Base-by-base conservation (phyloP, 2,329 filamentous ascomycete species). In the Pseudocercospora ulei region DNA sequence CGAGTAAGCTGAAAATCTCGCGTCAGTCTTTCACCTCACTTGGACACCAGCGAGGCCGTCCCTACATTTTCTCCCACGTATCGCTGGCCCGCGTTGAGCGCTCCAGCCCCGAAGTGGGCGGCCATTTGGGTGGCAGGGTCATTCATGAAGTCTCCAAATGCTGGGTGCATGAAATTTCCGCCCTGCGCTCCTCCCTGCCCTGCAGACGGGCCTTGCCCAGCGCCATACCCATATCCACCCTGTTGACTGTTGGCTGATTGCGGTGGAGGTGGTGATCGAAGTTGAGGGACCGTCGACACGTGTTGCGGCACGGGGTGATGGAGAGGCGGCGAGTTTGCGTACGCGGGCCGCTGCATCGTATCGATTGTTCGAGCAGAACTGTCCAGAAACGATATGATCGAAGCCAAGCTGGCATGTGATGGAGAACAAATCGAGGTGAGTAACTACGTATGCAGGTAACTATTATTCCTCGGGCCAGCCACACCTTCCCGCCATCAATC, bases 271-370 rank as follows among this genome's bases (percentile, higher is more conserved):
- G 90, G 90, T 42, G 90, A 96, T 63, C 92, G 80, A 62, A 98
- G 78, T 67, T 96, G 90, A 28, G 90, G 90, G 34, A 98, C 90
- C 42, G 87, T 93, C 59, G 90, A 96, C 56, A 96, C 88, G 71
- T 98, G 90, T 65, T 98, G 90, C 47, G 90, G 90, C 43, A 96
- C 86, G 42, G 90, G 90, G 62, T 96, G 90, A 65, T 96, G 90
- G 54, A 96, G 78, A 51, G 88, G 87, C 60, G 87, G 88, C 59
- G 86, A 94, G 54, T 79, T 75, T 44, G 77, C 76, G 67, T 90
- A 94, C 38, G 76, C 71, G 60, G 80, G 72, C 62, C 86, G 82
- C 67, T 95, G 88, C 88, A 95, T 95, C 46, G 59, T 73, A 18
- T 17, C 22, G 33, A n/a, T n/a, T n/a, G n/a, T n/a, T n/a, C 30